Percentiles rank a stretch among this genome's conserved stretches.
These are phyloP conservation scores for Candida orba DNA, from an alignment of 805 yeast species.

Conservation along the genomic window DNA sequence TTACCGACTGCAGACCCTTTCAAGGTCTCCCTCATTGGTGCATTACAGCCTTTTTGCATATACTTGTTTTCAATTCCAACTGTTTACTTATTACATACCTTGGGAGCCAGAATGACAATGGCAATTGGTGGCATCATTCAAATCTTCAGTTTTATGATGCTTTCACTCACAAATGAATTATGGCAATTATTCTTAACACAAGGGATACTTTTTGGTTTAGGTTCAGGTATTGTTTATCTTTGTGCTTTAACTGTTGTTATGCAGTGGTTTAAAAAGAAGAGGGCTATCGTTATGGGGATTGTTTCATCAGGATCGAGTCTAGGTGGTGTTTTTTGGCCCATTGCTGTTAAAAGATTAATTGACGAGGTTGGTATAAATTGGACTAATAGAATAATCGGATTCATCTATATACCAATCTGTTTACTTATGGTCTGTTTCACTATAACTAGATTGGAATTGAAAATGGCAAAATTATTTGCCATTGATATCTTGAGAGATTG, in stretches of 20 bases:
- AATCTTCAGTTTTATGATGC: slow-evolving; percentile 37
- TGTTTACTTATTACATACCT: slow-evolving; percentile 31
- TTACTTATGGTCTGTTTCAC: slow-evolving; percentile 25
- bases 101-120: slow-evolving; percentile 35
- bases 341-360: slow-evolving; percentile 34
- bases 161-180: slow-evolving; percentile 26
- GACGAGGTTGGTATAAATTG: slow-evolving; percentile 36
- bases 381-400: slow-evolving; percentile 36
- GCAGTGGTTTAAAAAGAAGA: slow-evolving; percentile 40
- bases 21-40: slow-evolving; percentile 21
- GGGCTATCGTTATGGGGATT: slow-evolving; percentile 43
- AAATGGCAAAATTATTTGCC: slow-evolving; percentile 11
- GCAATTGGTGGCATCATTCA: slow-evolving; percentile 37
- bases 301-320: slow-evolving; percentile 41
- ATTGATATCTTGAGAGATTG: slow-evolving; percentile 10
- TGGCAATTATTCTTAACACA: slow-evolving; percentile 42
- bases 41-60: slow-evolving; percentile 17
- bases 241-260: slow-evolving; percentile 39
- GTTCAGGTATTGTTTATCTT: slow-evolving; percentile 37
- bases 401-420: slow-evolving; percentile 17
- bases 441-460: slow-evolving; percentile 27
- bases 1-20: slow-evolving; percentile 39
- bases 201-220: slow-evolving; percentile 43
- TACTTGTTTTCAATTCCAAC: slow-evolving; percentile 45
- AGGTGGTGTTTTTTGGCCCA: slow-evolving; percentile 45